Evolutionary conservation across 768 basidiomycete species (phyloP).

Genomic region (Hygrophorus pudorinus): DNA sequence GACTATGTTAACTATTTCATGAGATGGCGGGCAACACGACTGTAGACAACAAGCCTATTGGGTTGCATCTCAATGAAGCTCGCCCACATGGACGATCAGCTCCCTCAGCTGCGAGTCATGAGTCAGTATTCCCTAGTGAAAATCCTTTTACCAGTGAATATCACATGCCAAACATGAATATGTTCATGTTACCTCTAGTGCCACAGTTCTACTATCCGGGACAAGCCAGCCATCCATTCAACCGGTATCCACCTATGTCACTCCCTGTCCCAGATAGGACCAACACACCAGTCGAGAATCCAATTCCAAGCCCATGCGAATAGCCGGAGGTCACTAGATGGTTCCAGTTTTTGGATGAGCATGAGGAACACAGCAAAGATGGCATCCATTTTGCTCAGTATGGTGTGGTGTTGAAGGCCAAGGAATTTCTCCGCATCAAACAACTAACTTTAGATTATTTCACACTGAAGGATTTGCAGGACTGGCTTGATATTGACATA

Average conservation of each 20-base stretch:
- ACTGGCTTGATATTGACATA: conserved; percentile 4
- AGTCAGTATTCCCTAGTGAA: neutral
- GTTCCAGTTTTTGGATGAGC: conserved; percentile 1
- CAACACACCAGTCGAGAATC: neutral
- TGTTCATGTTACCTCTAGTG: neutral
- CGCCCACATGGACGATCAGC: neutral
- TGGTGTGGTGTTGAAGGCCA: conserved; percentile 4
- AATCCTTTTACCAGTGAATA: neutral
- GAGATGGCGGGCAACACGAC: neutral
- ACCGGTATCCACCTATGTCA: neutral
- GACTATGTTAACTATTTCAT: neutral
- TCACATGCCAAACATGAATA: neutral
- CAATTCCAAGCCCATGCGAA: neutral
- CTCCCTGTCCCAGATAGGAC: neutral
- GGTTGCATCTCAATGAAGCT: neutral
- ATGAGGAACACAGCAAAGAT: neutral
- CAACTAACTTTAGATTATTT: conserved; percentile 5
- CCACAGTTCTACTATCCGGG: neutral
- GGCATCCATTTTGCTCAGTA: neutral
- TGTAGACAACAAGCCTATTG: neutral
- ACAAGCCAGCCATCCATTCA: neutral
- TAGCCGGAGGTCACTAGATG: neutral
- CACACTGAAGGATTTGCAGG: conserved; percentile 5
- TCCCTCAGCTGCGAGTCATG: neutral
- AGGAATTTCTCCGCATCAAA: conserved; percentile 3